Conservation (phyloP, 768 basidiomycete genomes). For the Amanita muscaria region DNA sequence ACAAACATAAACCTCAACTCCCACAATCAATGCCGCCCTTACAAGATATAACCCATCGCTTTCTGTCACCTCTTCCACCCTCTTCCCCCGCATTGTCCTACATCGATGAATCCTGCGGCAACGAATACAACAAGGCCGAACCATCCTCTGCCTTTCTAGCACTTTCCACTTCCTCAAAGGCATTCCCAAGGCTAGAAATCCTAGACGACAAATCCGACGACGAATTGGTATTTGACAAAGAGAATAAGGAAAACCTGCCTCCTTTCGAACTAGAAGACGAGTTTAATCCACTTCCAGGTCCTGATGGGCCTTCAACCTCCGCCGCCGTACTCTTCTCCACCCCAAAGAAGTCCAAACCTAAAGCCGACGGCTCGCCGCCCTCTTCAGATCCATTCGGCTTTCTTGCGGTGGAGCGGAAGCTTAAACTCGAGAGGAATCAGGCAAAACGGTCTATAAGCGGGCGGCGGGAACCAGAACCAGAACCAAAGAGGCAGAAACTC, state of each 20-base stretch:
- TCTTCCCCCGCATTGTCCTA: constrained; percentile 4
- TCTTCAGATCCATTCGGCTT: constrained; percentile 52
- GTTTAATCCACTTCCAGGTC: background rate
- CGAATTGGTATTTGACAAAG: background rate
- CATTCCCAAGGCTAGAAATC: too few species aligned
- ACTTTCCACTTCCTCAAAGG: background rate
- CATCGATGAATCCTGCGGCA: background rate
- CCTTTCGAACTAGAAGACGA: background rate
- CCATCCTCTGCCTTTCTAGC: background rate
- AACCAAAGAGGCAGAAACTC: background rate
- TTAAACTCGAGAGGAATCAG: constrained; percentile 32
- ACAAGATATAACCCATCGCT: constrained; percentile 15
- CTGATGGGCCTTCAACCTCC: background rate
- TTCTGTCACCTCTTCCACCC: constrained; percentile 9
- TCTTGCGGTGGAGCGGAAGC: constrained; percentile 41
- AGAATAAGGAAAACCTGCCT: background rate
- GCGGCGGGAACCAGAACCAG: background rate
- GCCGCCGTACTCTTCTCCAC: background rate
- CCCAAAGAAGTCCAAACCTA: background rate
- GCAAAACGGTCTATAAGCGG: background rate
- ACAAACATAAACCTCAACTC: constrained; percentile 3
- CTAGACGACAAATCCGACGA: background rate
- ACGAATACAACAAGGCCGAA: constrained; percentile 11
- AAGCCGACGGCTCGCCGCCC: constrained; percentile 10
- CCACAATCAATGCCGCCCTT: constrained; percentile 8